phyloP scores from a whole-genome alignment of 2,329 filamentous ascomycete genomes.

The Sclerotinia borealis region DNA sequence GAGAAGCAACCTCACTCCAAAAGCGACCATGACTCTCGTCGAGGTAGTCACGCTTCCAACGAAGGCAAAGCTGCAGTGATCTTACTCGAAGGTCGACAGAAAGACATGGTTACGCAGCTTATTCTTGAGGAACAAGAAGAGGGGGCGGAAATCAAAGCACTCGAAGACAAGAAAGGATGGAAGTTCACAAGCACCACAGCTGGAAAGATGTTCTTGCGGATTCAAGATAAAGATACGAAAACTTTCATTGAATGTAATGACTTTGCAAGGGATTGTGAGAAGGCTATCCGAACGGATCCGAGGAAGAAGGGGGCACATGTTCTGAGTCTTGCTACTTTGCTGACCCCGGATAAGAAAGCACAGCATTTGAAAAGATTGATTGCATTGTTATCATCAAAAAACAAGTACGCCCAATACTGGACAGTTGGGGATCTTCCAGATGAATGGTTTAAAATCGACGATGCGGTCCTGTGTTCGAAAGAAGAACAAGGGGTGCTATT shows the following conservation, averaged over 20 bases:
- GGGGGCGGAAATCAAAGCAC: background rate
- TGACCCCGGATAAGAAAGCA: background rate
- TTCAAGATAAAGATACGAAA: background rate
- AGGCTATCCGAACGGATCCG: background rate
- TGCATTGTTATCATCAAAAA: background rate
- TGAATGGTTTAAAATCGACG: background rate
- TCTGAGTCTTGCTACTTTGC: background rate
- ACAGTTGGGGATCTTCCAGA: background rate
- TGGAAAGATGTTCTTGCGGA: background rate
- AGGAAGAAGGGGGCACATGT: background rate
- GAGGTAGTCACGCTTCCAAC: background rate
- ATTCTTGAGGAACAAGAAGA: background rate
- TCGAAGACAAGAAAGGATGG: background rate
- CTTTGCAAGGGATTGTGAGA: background rate
- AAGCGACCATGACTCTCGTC: background rate
- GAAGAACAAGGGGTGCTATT: background rate
- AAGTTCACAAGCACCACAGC: background rate
- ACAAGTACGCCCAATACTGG: background rate
- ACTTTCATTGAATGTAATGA: background rate
- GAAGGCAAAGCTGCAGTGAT: background rate
- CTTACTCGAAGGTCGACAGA: background rate
- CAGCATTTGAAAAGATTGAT: background rate
- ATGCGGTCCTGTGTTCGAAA: background rate
- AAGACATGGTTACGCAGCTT: background rate
- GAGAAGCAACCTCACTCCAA: background rate